Conservation (phyloP, 179 eudicot genomes). For the Heliamphora pulchella region DNA sequence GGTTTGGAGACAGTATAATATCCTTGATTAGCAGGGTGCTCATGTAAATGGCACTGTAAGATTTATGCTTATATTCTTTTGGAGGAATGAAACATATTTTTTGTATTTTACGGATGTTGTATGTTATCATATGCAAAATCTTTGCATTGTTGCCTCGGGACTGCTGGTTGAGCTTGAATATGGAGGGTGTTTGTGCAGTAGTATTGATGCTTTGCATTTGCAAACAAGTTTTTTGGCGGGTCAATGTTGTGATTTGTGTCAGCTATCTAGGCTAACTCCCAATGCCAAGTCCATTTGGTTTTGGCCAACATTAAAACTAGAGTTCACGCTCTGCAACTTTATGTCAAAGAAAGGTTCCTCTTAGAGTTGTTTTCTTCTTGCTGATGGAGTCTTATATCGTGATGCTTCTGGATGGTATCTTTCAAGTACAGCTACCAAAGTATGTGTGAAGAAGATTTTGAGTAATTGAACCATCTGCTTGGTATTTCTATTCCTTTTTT, state of each 20-base stretch:
- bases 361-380: not conserved
- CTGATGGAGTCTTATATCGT: not conserved
- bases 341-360: not conserved
- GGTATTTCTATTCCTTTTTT: no score
- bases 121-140: not conserved
- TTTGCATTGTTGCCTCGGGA: not conserved
- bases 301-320: not conserved
- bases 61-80: not conserved
- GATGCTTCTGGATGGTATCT: not conserved
- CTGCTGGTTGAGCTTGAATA: not conserved
- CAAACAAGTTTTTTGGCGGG: not conserved
- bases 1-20: not conserved
- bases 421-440: not conserved
- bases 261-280: not conserved
- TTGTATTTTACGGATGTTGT: not conserved
- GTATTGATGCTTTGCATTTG: not conserved
- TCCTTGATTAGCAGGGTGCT: no score
- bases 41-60: not conserved
- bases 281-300: not conserved
- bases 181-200: not conserved
- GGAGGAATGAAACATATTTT: not conserved
- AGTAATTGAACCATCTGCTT: not conserved
- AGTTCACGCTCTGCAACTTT: not conserved
- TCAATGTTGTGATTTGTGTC: not conserved
- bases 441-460: not conserved